Percentiles rank a stretch among this genome's conserved stretches.
Conservation (phyloP, 1,284 basidiomycete species). For the Termitomyces sp. region DNA sequence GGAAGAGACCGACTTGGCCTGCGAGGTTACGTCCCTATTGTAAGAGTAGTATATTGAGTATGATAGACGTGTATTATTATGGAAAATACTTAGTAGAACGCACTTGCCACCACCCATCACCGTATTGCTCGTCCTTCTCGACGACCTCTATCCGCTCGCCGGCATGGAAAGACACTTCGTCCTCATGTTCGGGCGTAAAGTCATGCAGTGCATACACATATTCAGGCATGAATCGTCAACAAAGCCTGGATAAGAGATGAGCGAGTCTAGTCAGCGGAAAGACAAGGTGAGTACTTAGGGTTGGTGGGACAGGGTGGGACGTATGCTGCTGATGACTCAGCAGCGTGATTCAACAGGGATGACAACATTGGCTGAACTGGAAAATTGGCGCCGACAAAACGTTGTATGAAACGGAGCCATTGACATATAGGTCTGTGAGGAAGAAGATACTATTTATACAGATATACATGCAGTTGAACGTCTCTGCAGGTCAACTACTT, state of each 20-base stretch:
- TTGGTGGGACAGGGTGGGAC: too few relatives aligned
- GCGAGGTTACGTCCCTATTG: slow-evolving; percentile 76
- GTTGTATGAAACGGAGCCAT: too few relatives aligned
- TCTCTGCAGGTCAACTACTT: too few relatives aligned
- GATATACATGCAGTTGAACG: too few relatives aligned
- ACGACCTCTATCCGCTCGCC: slow-evolving; percentile 88
- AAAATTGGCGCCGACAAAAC: too few relatives aligned
- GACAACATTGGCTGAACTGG: too few relatives aligned
- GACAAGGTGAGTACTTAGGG: neutral
- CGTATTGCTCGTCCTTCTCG: slow-evolving; percentile 91
- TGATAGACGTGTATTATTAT: neutral
- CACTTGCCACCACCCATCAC: slow-evolving; percentile 99
- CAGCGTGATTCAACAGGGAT: too few relatives aligned
- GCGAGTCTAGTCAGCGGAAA: neutral
- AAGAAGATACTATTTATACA: too few relatives aligned
- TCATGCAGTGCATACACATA: slow-evolving; percentile 81
- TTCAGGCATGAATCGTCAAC: slow-evolving; percentile 33
- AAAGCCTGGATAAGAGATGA: neutral
- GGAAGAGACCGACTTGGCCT: slow-evolving; percentile 87
- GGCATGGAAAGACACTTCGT: slow-evolving; percentile 84
- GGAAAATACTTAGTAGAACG: slow-evolving; percentile 5
- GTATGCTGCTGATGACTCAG: too few relatives aligned
- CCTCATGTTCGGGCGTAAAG: slow-evolving; percentile 88
- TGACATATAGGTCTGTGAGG: too few relatives aligned
- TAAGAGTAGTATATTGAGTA: slow-evolving; percentile 10